phyloP scores from a whole-genome alignment of 257 asterid genomes.

The Primulina eburnea region DNA sequence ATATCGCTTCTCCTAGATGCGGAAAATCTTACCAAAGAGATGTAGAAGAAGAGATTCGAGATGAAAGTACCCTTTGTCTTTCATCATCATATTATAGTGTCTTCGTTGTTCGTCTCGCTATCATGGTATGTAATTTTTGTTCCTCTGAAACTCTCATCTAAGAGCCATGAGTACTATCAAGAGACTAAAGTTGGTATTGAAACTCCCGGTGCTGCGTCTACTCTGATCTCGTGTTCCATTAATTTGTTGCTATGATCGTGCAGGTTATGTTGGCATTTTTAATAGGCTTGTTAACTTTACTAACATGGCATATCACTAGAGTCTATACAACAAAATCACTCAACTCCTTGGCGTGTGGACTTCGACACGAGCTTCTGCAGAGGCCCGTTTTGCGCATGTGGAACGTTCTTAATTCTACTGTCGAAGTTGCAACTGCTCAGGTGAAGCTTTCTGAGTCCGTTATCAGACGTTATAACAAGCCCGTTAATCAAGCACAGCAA shows the following conservation, averaged over 20 bases:
- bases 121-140: conserved; percentile 52
- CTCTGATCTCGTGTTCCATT: neutral
- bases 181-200: neutral
- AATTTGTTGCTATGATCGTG: conserved; percentile 24
- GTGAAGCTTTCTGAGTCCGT: conserved; percentile 78
- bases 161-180: neutral
- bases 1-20: conserved; percentile 32
- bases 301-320: conserved; percentile 93
- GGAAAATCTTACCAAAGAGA: conserved; percentile 42
- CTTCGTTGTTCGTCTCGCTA: conserved; percentile 92
- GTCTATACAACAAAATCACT: conserved; percentile 73
- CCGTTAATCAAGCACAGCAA: conserved; percentile 70
- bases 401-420: conserved; percentile 78
- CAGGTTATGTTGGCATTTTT: conserved; percentile 88
- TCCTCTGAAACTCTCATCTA: no score
- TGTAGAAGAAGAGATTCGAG: conserved; percentile 63
- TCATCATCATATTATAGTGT: conserved; percentile 79
- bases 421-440: conserved; percentile 86
- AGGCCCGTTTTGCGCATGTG: conserved; percentile 87
- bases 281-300: conserved; percentile 76
- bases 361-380: conserved; percentile 82
- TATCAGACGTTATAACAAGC: conserved; percentile 57
- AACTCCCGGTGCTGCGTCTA: neutral
- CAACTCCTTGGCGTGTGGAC: conserved; percentile 73
- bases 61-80: conserved; percentile 52